Conservation (phyloP, 2,329 filamentous ascomycete genomes). For the Fusarium nelsonii region DNA sequence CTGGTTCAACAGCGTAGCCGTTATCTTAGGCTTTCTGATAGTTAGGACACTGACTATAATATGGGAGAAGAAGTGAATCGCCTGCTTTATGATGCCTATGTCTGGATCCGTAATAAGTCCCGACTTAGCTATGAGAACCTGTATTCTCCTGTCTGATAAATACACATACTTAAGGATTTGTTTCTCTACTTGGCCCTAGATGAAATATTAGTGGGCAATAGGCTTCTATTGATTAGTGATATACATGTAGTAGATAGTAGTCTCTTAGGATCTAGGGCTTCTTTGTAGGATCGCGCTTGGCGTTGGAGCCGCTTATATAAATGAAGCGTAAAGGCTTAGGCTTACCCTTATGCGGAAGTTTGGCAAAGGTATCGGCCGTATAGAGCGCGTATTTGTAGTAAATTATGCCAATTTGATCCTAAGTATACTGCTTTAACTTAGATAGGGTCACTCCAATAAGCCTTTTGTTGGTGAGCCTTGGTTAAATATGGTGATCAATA, state of each 20-base stretch:
- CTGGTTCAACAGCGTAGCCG: constrained; percentile 60
- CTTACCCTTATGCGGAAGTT: constrained; percentile 38
- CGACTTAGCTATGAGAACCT: constrained; percentile 57
- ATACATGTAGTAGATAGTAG: constrained; percentile 62
- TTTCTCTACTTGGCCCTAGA: constrained; percentile 62
- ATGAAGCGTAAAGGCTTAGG: constrained; percentile 59
- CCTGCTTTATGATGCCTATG: constrained; percentile 13
- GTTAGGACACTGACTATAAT: constrained; percentile 49
- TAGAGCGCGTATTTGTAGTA: constrained; percentile 54
- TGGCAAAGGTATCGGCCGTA: constrained; percentile 53
- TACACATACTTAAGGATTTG: constrained; percentile 57
- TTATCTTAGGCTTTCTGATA: constrained; percentile 54
- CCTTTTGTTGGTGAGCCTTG: constrained; percentile 14
- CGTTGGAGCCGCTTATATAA: constrained; percentile 61
- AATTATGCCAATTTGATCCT: constrained; percentile 55
- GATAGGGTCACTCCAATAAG: constrained; percentile 58
- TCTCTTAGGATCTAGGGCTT: constrained; percentile 54
- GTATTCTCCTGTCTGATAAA: constrained; percentile 54
- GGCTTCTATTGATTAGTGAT: constrained; percentile 13
- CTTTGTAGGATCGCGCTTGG: constrained; percentile 60
- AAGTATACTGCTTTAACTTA: constrained; percentile 49
- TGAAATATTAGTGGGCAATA: neutral
- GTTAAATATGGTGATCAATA: accelerated
- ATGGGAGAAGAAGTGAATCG: constrained; percentile 16
- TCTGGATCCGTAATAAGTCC: constrained; percentile 54